These are phyloP conservation scores for Mortierella hygrophila DNA, from an alignment of 192 early-diverging fungal species.

Conservation along the genomic window DNA sequence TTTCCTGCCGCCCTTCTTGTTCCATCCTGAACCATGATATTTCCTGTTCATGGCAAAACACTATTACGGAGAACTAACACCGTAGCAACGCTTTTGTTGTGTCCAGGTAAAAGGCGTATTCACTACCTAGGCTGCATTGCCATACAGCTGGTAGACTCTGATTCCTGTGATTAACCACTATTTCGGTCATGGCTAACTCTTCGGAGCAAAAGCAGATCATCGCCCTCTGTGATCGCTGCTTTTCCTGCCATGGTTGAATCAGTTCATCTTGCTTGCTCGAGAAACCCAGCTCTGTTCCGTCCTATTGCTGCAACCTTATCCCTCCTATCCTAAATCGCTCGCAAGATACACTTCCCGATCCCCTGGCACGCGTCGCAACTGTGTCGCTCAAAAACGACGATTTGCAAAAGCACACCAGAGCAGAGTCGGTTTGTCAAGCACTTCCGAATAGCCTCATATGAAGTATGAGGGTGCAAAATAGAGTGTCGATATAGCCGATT, in stretches of 20 bases:
- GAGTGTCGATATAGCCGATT: background rate
- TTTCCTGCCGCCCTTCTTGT: background rate
- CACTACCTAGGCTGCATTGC: background rate
- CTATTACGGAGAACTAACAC: background rate
- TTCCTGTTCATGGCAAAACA: background rate
- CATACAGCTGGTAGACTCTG: background rate
- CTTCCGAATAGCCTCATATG: background rate
- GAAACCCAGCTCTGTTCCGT: background rate
- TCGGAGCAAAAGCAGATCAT: background rate
- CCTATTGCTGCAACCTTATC: background rate
- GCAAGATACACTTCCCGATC: background rate
- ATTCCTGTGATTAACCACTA: background rate
- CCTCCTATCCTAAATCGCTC: background rate
- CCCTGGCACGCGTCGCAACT: background rate
- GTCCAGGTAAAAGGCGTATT: background rate
- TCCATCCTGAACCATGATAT: background rate
- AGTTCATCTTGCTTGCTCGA: background rate
- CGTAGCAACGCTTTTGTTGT: background rate
- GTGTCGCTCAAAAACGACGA: background rate
- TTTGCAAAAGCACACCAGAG: background rate
- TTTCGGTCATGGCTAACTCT: background rate
- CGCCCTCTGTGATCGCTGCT: background rate
- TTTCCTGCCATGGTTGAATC: background rate
- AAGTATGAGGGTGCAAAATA: background rate
- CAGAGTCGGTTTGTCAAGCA: background rate